Evolutionary conservation across 768 basidiomycete species (phyloP).

Genomic region (Naganishia vishniacii): DNA sequence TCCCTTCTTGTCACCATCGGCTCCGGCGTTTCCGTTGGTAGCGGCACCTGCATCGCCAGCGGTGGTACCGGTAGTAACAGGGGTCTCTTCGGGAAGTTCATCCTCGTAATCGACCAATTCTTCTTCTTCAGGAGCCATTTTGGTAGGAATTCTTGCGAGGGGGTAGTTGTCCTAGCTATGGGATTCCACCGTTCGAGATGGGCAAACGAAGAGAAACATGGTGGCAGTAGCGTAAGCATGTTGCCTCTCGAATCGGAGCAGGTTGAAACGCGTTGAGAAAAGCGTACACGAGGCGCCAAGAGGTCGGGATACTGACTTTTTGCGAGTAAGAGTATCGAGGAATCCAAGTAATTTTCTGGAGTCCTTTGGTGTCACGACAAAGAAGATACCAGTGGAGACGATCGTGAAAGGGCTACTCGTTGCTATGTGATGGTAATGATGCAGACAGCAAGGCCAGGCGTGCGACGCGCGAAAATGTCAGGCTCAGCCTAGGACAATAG

Average conservation of each 20-base stretch:
- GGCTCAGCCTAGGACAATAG: constrained; percentile 5
- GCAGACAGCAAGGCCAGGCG: background rate
- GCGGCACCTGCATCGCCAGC: constrained; percentile 28
- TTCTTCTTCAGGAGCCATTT: constrained; percentile 49
- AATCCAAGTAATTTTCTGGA: background rate
- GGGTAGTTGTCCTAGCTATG: constrained; percentile 14
- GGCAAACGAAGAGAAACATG: constrained; percentile 11
- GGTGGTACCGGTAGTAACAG: constrained; percentile 50
- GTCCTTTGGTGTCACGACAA: background rate
- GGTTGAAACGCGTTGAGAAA: background rate
- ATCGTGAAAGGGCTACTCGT: too few species aligned
- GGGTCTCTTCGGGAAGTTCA: constrained; percentile 46
- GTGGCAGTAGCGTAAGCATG: constrained; percentile 20
- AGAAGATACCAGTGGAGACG: background rate
- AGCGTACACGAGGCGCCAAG: constrained; percentile 5
- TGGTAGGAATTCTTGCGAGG: constrained; percentile 11
- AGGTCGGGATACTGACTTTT: constrained; percentile 17
- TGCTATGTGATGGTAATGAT: constrained; percentile 13
- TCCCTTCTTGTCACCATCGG: constrained; percentile 74
- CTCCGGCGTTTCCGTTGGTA: constrained; percentile 49
- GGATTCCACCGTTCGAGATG: constrained; percentile 13
- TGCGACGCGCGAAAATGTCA: constrained; percentile 17
- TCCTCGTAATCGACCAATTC: constrained; percentile 50
- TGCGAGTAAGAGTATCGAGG: background rate
- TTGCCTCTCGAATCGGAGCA: background rate